Evolutionary conservation across 257 asterid species (phyloP).

Genomic region (Rehmannia glutinosa): DNA sequence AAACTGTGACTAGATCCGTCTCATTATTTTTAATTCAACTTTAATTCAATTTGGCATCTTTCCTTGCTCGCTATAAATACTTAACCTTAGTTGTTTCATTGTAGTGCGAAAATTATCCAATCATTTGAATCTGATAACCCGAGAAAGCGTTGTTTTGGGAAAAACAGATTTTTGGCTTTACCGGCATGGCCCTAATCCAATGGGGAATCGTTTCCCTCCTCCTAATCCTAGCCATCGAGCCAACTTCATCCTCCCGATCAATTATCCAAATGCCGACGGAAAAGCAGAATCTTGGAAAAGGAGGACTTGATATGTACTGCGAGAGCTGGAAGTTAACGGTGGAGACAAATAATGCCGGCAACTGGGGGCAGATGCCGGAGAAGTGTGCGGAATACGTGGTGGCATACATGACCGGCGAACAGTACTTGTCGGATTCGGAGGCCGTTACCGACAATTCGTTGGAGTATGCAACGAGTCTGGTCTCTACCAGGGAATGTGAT

Average conservation of each 20-base stretch:
- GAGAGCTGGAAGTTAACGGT: conserved; percentile 76
- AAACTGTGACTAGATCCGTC: too few species aligned
- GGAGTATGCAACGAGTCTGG: conserved; percentile 44
- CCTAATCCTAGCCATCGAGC: conserved; percentile 22
- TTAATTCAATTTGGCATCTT: too few species aligned
- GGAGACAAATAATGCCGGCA: conserved; percentile 69
- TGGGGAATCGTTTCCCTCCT: conserved; percentile 18
- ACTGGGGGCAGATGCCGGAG: conserved; percentile 46
- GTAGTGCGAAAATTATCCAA: neutral
- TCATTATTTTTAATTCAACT: too few species aligned
- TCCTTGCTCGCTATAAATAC: too few species aligned
- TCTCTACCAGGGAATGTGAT: conserved; percentile 50
- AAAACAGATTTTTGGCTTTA: conserved; percentile 8
- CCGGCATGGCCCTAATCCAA: conserved; percentile 22
- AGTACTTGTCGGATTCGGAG: too few species aligned
- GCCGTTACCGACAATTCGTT: conserved; percentile 47
- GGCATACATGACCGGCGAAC: conserved; percentile 47
- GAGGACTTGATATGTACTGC: conserved; percentile 40
- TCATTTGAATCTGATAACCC: neutral
- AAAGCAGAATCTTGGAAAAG: conserved; percentile 21
- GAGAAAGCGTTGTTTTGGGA: conserved; percentile 10
- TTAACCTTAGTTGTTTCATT: too few species aligned
- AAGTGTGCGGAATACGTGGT: conserved; percentile 45
- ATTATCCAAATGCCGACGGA: conserved; percentile 35
- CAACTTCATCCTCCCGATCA: conserved; percentile 32